phyloP scores from a whole-genome alignment of 2,329 filamentous ascomycete genomes.

The Paraphaeosphaeria minitans region DNA sequence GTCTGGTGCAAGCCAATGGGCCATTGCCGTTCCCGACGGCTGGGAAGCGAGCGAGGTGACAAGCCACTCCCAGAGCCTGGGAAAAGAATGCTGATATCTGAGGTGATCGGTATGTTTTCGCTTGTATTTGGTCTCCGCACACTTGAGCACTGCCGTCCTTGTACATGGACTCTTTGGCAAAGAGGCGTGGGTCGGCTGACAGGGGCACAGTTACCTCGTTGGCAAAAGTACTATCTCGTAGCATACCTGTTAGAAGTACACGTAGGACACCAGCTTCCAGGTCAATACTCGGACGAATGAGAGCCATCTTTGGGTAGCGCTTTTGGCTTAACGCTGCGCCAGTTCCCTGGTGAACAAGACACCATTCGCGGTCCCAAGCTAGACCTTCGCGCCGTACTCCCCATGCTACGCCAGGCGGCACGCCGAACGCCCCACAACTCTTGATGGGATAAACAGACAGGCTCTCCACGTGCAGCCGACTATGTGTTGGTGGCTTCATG shows the following conservation, averaged over 20 bases:
- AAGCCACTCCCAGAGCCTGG: conserved; percentile 74
- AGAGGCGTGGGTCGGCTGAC: conserved; percentile 68
- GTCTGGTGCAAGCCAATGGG: conserved; percentile 64
- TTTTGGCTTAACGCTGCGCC: conserved; percentile 88
- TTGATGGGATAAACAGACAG: conserved; percentile 85
- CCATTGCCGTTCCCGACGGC: conserved; percentile 58
- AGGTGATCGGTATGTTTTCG: conserved; percentile 70
- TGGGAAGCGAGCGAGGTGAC: conserved; percentile 83
- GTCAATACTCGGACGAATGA: conserved; percentile 77
- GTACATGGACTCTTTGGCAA: conserved; percentile 48
- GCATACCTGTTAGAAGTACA: conserved; percentile 58
- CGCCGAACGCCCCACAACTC: conserved; percentile 79
- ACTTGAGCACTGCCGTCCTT: conserved; percentile 67
- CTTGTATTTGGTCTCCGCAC: conserved; percentile 78
- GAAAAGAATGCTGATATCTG: conserved; percentile 79
- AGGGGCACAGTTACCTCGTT: conserved; percentile 60
- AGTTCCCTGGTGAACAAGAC: conserved; percentile 84
- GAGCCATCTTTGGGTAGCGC: conserved; percentile 82
- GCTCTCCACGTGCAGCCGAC: conserved; percentile 52
- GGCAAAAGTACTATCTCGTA: conserved; percentile 36
- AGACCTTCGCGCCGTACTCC: conserved; percentile 80
- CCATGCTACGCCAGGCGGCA: conserved; percentile 72
- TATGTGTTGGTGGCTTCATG: conserved; percentile 34
- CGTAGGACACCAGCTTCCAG: conserved; percentile 68
- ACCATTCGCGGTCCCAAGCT: conserved; percentile 97